Evolutionary conservation across 2,329 filamentous ascomycete species (phyloP), one percentile per base, ranked within the genome.

Genomic region (Ophiognomonia clavigignenti-juglandacearum): DNA sequence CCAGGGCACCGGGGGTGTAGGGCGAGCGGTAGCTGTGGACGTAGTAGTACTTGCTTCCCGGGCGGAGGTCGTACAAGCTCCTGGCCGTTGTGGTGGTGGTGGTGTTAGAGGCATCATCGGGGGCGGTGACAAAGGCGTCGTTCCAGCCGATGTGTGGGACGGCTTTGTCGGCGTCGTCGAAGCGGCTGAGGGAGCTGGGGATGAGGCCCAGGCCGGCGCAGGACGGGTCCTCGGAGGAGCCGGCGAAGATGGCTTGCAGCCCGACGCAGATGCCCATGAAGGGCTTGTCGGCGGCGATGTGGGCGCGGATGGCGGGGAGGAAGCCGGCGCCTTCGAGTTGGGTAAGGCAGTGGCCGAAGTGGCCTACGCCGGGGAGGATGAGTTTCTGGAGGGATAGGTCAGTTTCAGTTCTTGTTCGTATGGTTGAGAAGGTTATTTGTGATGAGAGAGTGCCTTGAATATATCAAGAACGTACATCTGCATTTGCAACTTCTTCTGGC

Each of bases 81-180:
- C 7, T 14, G 11, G 6, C 5, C 16, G 6, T 6, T 6, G 31
- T 6, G 7, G 31, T 6, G 11, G 31, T 14, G 48, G 62, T 67
- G 52, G 45, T 63, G n/a, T n/a, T n/a, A n/a, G n/a, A n/a, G n/a
- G n/a, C n/a, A n/a, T n/a, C n/a, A n/a, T n/a, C n/a, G n/a, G n/a
- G n/a, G 51, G 65, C 70, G 51, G 59, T 69, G 1, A 84, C 82
- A 58, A 83, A 84, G 37, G 95, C 93, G 57, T 84, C 90, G 68
- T 98, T 98, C 93, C 93, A 98, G 46, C 93, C 93, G 65, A 98
- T 98, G 69, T 98, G 95, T 32, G 93, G 93, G n/a, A 98, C 95
- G 31, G 90, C 84, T 70, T 97, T 97, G 59, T 79, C 72, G 26
- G 68, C 65, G 63, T 88, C 82, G 62, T 88, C 73, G 69, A 98